Base-by-base conservation (phyloP, 1,284 basidiomycete genomes). In the Amylostereum areolatum region DNA sequence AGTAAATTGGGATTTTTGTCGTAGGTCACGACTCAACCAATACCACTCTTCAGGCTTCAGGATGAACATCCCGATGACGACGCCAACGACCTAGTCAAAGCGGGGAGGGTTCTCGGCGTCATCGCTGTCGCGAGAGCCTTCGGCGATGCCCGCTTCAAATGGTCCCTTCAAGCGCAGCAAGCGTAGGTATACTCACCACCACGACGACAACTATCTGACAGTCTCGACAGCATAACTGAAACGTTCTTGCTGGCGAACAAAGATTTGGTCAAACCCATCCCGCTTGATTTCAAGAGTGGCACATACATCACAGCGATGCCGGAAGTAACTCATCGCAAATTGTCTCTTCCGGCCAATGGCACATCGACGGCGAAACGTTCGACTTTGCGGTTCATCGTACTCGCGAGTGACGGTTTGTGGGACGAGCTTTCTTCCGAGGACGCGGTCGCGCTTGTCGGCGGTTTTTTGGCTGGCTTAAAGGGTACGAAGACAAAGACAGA, bases 351-450 rank as follows among this genome's bases (percentile, higher is more conserved):
- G 18, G 55, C 59, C 49, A 39, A 31, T 25, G 68, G 49, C 6
- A 54, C 46, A 51, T 29, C 52, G 55, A 45, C 55, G 45, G 29
- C 57, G 53, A 8, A 50, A 40, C 43, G 34, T 35, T 46, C 57
- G 24, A 59, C 55, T 10, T 63, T 80, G 28, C 79, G 79, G 46
- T 94, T 95, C 64, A 62, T 97, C 49, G 85, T 97, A 39, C 79
- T 97, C 55, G 94, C 93, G 1, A 96, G 93, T 0, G 94, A 97
- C 61, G 95, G 95, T 11, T 76, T 98, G 45, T 98, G 95, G 92
- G 97, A 99, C 68, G 77, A 89, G 57, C 77, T 99, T 49, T 88
- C 89, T 53, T 97, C 94, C n/a, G 86, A 94, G 63, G 95, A 99
- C 59, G 92, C 94, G 5, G 93, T 97, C 45, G 78, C 87, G 12